phyloP scores from a whole-genome alignment of 148 eudicot genomes.

The Persicaria tinctoria region DNA sequence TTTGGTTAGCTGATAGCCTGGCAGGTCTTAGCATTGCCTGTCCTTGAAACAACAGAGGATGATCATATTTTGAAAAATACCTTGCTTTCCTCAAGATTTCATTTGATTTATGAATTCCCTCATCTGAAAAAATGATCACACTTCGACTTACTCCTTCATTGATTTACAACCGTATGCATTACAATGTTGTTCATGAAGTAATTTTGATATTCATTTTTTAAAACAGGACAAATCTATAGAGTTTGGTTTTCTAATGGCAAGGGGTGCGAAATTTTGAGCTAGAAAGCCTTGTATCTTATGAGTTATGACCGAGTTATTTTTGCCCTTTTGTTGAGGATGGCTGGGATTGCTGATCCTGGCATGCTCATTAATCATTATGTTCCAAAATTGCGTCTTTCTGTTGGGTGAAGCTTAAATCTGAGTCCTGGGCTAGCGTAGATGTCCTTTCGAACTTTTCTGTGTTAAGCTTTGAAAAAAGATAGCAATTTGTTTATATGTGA shows the following conservation, averaged over 20 bases:
- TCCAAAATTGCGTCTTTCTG: not conserved
- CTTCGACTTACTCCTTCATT: not conserved
- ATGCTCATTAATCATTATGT: not conserved
- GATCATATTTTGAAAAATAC: too few relatives aligned
- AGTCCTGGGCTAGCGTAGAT: not conserved
- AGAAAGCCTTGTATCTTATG: not conserved
- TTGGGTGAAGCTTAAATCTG: slow-evolving; percentile 2
- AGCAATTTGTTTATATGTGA: not conserved
- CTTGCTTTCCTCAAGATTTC: not conserved
- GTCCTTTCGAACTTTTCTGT: not conserved
- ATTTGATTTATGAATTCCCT: not conserved
- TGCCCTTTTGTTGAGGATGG: not conserved
- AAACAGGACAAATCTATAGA: not conserved
- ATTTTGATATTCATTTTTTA: not conserved
- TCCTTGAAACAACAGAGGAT: too few relatives aligned
- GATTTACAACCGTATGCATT: not conserved
- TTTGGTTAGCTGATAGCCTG: not conserved
- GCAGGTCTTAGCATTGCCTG: too few relatives aligned
- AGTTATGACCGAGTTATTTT: not conserved
- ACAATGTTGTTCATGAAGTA: not conserved
- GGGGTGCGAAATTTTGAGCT: not conserved
- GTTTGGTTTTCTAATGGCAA: not conserved
- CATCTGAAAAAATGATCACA: not conserved
- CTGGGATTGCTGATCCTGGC: not conserved
- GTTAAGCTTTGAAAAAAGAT: not conserved